Conservation (phyloP, 2,329 filamentous ascomycete species). For the Ophiocordyceps robertsii region DNA sequence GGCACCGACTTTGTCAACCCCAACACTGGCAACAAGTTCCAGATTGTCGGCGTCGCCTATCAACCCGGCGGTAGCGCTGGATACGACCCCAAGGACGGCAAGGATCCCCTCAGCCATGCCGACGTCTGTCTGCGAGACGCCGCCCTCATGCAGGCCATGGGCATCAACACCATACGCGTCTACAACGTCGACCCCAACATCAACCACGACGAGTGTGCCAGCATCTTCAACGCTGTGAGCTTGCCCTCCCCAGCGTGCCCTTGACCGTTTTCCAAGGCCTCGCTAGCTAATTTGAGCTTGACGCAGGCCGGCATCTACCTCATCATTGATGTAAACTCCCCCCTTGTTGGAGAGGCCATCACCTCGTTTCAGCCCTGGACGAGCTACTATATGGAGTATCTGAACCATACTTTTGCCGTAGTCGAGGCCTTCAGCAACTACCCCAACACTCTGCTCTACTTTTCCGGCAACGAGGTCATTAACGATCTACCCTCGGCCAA, state of each 20-base stretch:
- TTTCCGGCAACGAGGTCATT: conserved; percentile 70
- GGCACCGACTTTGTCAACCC: conserved; percentile 48
- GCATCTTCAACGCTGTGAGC: conserved; percentile 49
- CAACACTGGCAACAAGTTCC: conserved; percentile 44
- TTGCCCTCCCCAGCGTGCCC: neutral
- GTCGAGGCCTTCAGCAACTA: conserved; percentile 55
- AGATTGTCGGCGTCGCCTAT: conserved; percentile 56
- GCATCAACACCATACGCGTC: conserved; percentile 55
- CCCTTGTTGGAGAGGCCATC: conserved; percentile 43
- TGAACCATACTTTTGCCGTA: conserved; percentile 53
- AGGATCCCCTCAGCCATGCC: conserved; percentile 47
- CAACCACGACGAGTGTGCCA: conserved; percentile 54
- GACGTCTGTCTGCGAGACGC: conserved; percentile 49
- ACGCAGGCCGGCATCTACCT: conserved; percentile 52
- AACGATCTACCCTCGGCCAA: conserved; percentile 47
- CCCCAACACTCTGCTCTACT: conserved; percentile 58
- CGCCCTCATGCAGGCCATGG: conserved; percentile 49
- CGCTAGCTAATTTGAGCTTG: neutral
- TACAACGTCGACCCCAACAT: conserved; percentile 54
- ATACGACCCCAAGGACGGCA: conserved; percentile 38
- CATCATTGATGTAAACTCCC: conserved; percentile 56
- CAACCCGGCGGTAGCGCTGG: conserved; percentile 53
- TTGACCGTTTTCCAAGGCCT: conserved; percentile 1
- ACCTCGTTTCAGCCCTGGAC: conserved; percentile 41
- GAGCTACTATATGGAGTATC: conserved; percentile 45